Percentiles rank a stretch among this genome's conserved stretches.
These are phyloP conservation scores for Sesbania bispinosa DNA, from an alignment of 306 rosid species.

Conservation along the genomic window DNA sequence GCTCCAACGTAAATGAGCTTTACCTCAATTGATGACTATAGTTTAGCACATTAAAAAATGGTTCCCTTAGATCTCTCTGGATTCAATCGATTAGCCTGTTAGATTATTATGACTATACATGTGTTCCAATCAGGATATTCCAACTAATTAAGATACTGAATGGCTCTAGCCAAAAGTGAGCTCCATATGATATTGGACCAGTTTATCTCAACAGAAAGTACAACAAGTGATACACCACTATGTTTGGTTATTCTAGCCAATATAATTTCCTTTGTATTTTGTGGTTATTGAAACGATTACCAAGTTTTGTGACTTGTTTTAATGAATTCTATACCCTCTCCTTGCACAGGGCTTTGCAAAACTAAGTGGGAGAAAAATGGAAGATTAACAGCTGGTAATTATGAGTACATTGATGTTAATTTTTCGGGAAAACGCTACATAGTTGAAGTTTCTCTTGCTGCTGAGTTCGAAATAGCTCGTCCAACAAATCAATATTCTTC, in stretches of 20 bases:
- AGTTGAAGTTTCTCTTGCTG: constrained; percentile 44
- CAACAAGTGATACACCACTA: too few relatives aligned
- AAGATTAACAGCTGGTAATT: constrained; percentile 56
- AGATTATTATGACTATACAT: too few relatives aligned
- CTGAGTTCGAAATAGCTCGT: constrained; percentile 75
- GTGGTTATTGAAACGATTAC: not conserved
- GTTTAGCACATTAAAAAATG: not conserved
- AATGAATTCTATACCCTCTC: not conserved
- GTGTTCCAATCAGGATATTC: too few relatives aligned
- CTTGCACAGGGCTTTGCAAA: constrained; percentile 75
- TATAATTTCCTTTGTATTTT: not conserved
- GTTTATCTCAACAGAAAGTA: too few relatives aligned
- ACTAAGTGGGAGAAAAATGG: constrained; percentile 61
- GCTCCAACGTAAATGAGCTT: not conserved
- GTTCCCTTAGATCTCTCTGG: too few relatives aligned
- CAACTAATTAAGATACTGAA: too few relatives aligned
- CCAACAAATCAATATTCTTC: constrained; percentile 56
- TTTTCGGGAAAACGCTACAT: constrained; percentile 54
- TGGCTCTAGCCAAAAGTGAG: too few relatives aligned
- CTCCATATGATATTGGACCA: too few relatives aligned
- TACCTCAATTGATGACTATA: not conserved
- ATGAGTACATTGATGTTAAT: constrained; percentile 68
- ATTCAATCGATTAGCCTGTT: too few relatives aligned
- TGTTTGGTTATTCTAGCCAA: too few relatives aligned
- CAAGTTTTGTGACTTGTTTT: not conserved